Percentiles rank a stretch among this genome's conserved stretches.
Evolutionary conservation across 2,329 filamentous ascomycete species (phyloP).

Genomic region (Dryadomyces quercivorus): DNA sequence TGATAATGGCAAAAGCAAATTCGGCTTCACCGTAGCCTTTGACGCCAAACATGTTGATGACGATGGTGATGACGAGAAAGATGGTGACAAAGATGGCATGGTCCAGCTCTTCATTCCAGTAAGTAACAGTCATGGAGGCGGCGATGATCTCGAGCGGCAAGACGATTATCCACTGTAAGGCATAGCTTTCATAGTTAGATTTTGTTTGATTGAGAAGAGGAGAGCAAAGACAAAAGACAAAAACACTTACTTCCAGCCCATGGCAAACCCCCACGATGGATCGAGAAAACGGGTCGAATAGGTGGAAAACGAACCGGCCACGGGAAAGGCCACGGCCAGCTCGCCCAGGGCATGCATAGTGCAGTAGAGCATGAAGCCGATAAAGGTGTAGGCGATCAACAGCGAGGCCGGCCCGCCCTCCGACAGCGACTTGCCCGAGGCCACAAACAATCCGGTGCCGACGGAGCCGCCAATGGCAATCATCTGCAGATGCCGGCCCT

Average conservation of each 20-base stretch:
- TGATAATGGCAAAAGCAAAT: slow-evolving; percentile 77
- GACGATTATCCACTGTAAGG: slow-evolving; percentile 75
- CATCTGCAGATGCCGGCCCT: slow-evolving; percentile 86
- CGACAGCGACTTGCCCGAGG: slow-evolving; percentile 59
- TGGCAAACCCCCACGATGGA: slow-evolving; percentile 87
- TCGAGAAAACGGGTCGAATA: slow-evolving; percentile 89
- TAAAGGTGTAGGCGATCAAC: slow-evolving; percentile 63
- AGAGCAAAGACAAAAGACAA: background rate
- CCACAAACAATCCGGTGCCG: slow-evolving; percentile 80
- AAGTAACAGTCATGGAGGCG: slow-evolving; percentile 71
- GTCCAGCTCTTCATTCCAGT: slow-evolving; percentile 56
- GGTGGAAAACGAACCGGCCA: slow-evolving; percentile 82
- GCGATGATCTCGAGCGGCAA: slow-evolving; percentile 80
- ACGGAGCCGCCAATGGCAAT: slow-evolving; percentile 93
- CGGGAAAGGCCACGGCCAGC: slow-evolving; percentile 79
- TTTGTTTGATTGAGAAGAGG: background rate
- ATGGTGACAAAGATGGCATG: slow-evolving; percentile 71
- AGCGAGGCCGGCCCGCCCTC: slow-evolving; percentile 67
- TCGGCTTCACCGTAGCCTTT: slow-evolving; percentile 84
- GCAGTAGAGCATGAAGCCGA: slow-evolving; percentile 81
- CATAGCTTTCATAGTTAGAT: slow-evolving; percentile 45
- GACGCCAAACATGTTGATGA: slow-evolving; percentile 80
- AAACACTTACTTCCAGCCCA: slow-evolving; percentile 76
- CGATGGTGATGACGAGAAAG: slow-evolving; percentile 63
- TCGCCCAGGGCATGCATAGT: slow-evolving; percentile 88